Base-by-base conservation (phyloP, 2,329 filamentous ascomycete genomes). In the Fusarium pseudograminearum region DNA sequence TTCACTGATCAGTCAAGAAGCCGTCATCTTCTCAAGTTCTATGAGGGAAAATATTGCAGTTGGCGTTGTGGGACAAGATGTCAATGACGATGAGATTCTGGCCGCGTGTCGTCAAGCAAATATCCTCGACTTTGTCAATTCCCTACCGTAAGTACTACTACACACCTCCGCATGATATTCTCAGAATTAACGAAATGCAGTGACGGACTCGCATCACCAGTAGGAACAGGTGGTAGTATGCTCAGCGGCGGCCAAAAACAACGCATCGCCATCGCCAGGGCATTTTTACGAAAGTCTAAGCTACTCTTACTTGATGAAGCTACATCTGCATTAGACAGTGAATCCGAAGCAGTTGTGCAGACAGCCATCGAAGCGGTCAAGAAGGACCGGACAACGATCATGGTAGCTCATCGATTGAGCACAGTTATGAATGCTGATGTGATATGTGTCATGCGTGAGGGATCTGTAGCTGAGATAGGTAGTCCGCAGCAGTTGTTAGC, bases 1-100 rank as follows among this genome's bases (percentile, higher is more conserved):
- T 7, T 90, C 90, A 3, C 85, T 94, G 0, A 91, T 94, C 0
- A 87, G 90, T 7, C 92, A 94, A 77, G 91, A 94, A 74, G 85
- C 92, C 6, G 89, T 89, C 0, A 83, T 94, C 0, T 93, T 92
- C 75, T 87, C 89, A 76, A 89, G 88, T 15, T 88, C 87, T 1
- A 85, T 93, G 24, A 84, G 87, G 18, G 91, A 93, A 62, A 93
- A 93, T 72, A 87, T 93, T 51, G 78, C 90, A 2, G 22, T 50
- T 50, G 47, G 47, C 3, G 3, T 36, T 28, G 82, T 92, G 0
- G 90, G 90, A 15, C 86, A 92, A n/a, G 52, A 83, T 1, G 82
- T 89, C 1, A 79, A 81, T 0, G 85, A 88, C 3, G 84, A 83
- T 58, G 78, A 82, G 52, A 78, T 89, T 22, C 80, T 86, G 70